A percentile compares a stretch with the other conserved stretches of the same genome.
Evolutionary conservation across 768 basidiomycete genomes (phyloP).

Genomic region (Mycena indigotica): DNA sequence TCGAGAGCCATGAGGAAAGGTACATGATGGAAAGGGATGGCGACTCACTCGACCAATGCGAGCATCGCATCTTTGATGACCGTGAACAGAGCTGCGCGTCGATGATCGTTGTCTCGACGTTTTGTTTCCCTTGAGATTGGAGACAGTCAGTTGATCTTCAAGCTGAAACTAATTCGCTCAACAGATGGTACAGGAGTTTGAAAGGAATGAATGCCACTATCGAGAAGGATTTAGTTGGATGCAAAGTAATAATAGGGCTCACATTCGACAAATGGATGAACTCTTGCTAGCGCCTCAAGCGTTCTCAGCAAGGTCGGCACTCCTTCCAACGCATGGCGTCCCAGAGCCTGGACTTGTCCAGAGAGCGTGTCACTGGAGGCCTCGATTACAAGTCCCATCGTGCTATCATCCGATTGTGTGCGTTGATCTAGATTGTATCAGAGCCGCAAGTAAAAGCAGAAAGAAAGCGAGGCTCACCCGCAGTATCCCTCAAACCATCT

Average conservation of each 20-base stretch:
- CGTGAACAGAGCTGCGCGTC: background rate
- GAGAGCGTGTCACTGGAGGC: background rate
- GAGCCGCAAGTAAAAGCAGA: background rate
- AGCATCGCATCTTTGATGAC: slow-evolving; percentile 8
- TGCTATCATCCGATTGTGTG: background rate
- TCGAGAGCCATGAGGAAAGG: background rate
- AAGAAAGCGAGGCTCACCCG: background rate
- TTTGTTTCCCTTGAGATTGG: slow-evolving; percentile 4
- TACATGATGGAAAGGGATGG: background rate
- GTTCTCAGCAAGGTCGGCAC: background rate
- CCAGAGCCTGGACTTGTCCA: background rate
- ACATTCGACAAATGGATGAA: slow-evolving; percentile 11
- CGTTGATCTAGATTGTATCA: no score
- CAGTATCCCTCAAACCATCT: background rate
- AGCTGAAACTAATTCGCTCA: no score
- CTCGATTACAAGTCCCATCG: background rate
- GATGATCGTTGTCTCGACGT: slow-evolving; percentile 7
- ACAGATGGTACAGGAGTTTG: slow-evolving; percentile 2
- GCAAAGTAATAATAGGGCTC: background rate
- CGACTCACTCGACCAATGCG: slow-evolving; percentile 3
- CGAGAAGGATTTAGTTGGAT: background rate
- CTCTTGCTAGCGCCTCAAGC: background rate
- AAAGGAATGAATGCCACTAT: slow-evolving; percentile 7
- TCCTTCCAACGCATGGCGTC: slow-evolving; percentile 1
- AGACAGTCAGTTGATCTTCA: no score